Conservation (phyloP, 2,329 filamentous ascomycete species). For the Nothomitra cinnamomea region DNA sequence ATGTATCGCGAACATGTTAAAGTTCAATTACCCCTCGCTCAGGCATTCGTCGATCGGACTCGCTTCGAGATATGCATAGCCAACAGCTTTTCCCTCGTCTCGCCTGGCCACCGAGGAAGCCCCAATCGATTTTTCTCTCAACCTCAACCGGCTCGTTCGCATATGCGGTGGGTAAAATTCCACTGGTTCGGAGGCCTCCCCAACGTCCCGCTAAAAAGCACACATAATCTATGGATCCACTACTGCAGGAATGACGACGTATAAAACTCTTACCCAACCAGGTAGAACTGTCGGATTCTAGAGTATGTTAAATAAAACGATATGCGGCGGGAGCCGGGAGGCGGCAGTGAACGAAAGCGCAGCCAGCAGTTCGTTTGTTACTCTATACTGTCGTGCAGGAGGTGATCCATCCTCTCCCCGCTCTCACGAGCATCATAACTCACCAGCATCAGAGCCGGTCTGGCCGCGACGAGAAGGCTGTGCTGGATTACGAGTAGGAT, state of each 20-base stretch:
- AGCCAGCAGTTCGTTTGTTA: no score
- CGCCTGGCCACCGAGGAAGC: not conserved
- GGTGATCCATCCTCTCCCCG: no score
- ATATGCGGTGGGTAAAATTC: not conserved
- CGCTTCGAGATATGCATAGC: not conserved
- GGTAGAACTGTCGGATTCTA: no score
- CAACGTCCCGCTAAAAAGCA: not conserved
- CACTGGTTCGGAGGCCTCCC: not conserved
- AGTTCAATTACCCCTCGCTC: slow-evolving; percentile 2
- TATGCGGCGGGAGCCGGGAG: no score
- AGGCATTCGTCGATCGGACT: not conserved
- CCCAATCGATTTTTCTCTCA: not conserved
- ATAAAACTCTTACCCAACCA: not conserved
- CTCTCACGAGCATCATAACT: no score
- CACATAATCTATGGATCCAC: no score
- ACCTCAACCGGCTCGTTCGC: not conserved
- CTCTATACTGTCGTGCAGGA: no score
- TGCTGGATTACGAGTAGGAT: no score
- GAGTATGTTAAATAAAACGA: no score
- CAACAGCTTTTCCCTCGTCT: not conserved
- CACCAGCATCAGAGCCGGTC: no score
- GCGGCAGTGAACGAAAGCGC: no score
- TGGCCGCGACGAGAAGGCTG: no score
- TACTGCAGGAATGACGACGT: not conserved
- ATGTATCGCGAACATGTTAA: not conserved